Base-by-base conservation (phyloP, 2,329 filamentous ascomycete genomes). In the Hawksworthiomyces lignivorus region DNA sequence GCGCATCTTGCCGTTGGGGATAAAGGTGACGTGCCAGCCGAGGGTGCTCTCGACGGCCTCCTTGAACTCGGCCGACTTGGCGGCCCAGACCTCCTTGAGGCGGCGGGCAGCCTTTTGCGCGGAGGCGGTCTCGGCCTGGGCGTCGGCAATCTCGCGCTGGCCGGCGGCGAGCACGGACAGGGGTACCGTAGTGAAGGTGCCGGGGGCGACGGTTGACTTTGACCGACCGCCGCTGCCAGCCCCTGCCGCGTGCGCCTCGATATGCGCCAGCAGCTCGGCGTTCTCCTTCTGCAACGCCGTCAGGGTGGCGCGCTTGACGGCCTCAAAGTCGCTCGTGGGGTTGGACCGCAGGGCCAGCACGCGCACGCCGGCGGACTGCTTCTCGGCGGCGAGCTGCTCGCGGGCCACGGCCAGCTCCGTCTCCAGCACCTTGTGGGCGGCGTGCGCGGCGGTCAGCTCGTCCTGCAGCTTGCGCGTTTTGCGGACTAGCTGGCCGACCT, bases 1-100 rank as follows among this genome's bases (percentile, higher is more conserved):
- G 24, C 87, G 82, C 64, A 96, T 94, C 55, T 94, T 90, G 31
- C 92, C 92, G 60, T 95, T 95, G n/a, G 89, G 88, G 59, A 96
- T 83, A 60, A 98, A 97, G 24, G 92, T 88, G 11, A 97, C 79
- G 40, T 90, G 90, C 84, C 89, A 98, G 1, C 92, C 92, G 0
- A 98, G 73, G 1, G 95, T 83, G 17, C 82, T 87, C 49, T 89
- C 89, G 45, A 98, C 89, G 24, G 89, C 87, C 64, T 97, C 88
- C 37, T 94, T 87, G 67, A 98, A 97, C 64, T 98, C 92, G 54
- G 84, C 80, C 1, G 85, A 88, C 61, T 97, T 98, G 51, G 84
- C 77, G 0, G 78, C 78, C 84, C 87, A 98, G 44, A 54, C 92
- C 56, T 96, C 85, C 54, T 94, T 94, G 11, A 97, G 78, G 2